Conservation (phyloP, 2,329 filamentous ascomycete genomes). For the Fusarium neocosmosporiellum region DNA sequence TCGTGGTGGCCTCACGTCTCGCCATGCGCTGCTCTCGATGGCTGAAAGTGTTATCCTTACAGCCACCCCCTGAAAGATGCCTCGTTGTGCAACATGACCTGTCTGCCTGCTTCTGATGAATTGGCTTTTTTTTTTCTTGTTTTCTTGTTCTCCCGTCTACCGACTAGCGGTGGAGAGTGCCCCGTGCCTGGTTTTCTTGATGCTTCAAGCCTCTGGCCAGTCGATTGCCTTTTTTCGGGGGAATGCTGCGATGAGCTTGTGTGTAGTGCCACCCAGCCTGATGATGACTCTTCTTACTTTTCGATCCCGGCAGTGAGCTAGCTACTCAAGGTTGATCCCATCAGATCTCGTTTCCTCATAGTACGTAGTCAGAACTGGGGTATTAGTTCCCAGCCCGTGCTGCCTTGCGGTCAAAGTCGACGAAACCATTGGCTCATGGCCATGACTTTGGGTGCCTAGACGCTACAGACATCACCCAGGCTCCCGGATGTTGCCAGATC, state of each 20-base stretch:
- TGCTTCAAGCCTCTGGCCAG: slow-evolving; percentile 28
- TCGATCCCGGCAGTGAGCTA: background rate
- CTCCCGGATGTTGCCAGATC: slow-evolving; percentile 16
- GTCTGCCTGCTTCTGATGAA: slow-evolving; percentile 6
- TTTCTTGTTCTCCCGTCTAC: too few relatives aligned
- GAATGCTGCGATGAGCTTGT: slow-evolving; percentile 33
- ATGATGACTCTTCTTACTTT: background rate
- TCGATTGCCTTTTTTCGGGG: slow-evolving; percentile 12
- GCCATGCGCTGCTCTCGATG: background rate
- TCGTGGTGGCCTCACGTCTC: slow-evolving; percentile 21
- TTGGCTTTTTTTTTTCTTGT: slow-evolving; percentile 18
- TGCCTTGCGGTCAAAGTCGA: slow-evolving; percentile 17
- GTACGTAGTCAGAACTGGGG: slow-evolving; percentile 16
- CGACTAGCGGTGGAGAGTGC: slow-evolving; percentile 22
- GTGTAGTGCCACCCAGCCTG: background rate
- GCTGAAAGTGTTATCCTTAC: slow-evolving; percentile 2
- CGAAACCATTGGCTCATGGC: slow-evolving; percentile 13
- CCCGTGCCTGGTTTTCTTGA: slow-evolving; percentile 22
- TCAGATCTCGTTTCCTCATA: background rate
- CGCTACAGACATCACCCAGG: slow-evolving; percentile 13
- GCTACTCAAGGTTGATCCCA: slow-evolving; percentile 1
- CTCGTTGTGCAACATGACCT: slow-evolving; percentile 17
- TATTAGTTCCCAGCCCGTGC: slow-evolving; percentile 16
- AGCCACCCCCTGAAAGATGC: slow-evolving; percentile 33
- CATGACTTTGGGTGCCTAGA: slow-evolving; percentile 8